A percentile compares a stretch with the other conserved stretches of the same genome.
Evolutionary conservation across 1,139 yeast species (phyloP).

Genomic region (Magnusiomyces fungicola): DNA sequence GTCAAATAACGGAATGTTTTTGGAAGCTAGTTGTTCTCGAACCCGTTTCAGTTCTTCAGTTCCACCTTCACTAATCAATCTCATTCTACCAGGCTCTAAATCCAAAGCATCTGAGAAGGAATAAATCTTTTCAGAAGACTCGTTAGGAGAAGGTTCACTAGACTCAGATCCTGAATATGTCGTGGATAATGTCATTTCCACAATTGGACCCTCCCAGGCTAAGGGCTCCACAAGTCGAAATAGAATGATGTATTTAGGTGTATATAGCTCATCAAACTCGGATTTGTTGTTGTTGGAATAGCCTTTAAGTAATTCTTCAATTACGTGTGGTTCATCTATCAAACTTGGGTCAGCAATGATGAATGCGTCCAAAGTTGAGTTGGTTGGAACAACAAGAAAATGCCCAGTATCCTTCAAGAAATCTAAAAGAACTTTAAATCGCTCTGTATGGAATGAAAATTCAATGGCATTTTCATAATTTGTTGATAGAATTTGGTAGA

Average conservation of each 20-base stretch:
- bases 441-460: constrained; percentile 51
- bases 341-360: constrained; percentile 59
- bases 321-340: constrained; percentile 35
- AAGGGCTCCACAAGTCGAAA: constrained; percentile 78
- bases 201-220: constrained; percentile 83
- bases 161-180: constrained; percentile 9
- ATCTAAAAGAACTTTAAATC: constrained; percentile 47
- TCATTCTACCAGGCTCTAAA: constrained; percentile 60
- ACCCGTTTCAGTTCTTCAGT: constrained; percentile 41
- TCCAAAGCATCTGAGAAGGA: constrained; percentile 21
- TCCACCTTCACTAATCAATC: constrained; percentile 64
- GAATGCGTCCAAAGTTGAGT: constrained; percentile 1
- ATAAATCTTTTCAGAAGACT: neutral
- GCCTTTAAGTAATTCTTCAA: constrained; percentile 33
- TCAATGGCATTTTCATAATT: constrained; percentile 72
- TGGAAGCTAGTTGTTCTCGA: constrained; percentile 33
- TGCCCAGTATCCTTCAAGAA: constrained; percentile 59
- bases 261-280: constrained; percentile 31
- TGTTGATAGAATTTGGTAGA: constrained; percentile 58
- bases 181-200: constrained; percentile 45
- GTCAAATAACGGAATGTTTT: constrained; percentile 28
- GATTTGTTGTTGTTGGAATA: constrained; percentile 26
- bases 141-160: neutral
- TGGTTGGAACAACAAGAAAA: constrained; percentile 44
- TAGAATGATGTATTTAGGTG: constrained; percentile 53